Evolutionary conservation across 2,329 filamentous ascomycete species (phyloP), one percentile per base, ranked within the genome.

Genomic region (Elsinoe australis): DNA sequence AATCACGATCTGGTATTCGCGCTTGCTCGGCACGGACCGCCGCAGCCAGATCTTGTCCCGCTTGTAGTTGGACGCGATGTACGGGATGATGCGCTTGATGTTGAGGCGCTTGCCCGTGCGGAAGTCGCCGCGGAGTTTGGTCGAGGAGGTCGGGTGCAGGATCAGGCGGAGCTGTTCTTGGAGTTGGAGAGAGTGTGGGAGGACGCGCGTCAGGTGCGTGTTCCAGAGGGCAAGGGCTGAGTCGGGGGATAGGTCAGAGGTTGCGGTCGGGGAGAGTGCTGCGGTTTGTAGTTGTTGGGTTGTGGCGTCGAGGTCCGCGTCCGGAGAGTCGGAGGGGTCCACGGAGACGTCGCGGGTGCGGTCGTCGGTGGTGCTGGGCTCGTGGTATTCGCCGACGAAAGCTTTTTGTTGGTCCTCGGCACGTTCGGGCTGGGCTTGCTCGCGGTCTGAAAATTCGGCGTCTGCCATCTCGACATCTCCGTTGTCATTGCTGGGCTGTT

Each of bases 21-120:
- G 84, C 69, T 96, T 96, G 29, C 83, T 90, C 1, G 94, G 94
- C 42, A 95, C 81, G 26, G 80, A 83, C 49, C 94, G 82, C 10
- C 94, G 85, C 83, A 98, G 94, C 92, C 92, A 99, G 68, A 99
- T 99, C 74, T 98, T 98, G 77, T 99, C 92, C 52, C 92, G 86
- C 74, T 95, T 96, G 76, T 95, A 98, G 62, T 85, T 83, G 0
- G 89, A 96, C 1, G 94, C 92, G 58, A 99, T 96, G 70, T 98
- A 99, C 0, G 94, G 92, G 59, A 99, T 98, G 68, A 99, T 98
- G 57, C 90, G 87, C 69, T 96, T 96, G 72, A 99, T 95, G 68
- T 96, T 98, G 58, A 99, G 86, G 0, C 92, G 84, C 66, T 99
- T 98, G 54, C 92, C 92, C 0, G 92, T 98, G 56, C 92, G 86